Percentiles rank a stretch among this genome's conserved stretches.
phyloP scores from a whole-genome alignment of 2,329 filamentous ascomycete genomes.

The Cercospora canescens region DNA sequence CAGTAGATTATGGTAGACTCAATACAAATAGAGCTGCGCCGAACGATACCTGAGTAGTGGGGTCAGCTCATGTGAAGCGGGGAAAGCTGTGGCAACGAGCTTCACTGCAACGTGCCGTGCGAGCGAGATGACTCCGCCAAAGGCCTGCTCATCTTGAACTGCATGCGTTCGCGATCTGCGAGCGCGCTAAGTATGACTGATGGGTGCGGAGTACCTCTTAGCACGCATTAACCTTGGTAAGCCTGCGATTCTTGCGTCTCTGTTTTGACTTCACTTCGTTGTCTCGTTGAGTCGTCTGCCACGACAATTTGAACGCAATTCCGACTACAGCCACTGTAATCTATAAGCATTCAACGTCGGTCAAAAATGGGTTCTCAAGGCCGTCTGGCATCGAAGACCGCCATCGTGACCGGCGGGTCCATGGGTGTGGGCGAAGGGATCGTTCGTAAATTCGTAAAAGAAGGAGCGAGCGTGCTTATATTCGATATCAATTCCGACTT shows the following conservation, averaged over 20 bases:
- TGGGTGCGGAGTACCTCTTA: too few species aligned
- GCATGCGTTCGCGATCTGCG: too few species aligned
- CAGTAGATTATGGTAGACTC: not conserved
- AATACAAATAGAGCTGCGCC: not conserved
- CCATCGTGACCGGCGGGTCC: conserved; percentile 32
- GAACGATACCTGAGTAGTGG: not conserved
- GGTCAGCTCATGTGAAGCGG: not conserved
- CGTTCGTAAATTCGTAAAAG: conserved; percentile 29
- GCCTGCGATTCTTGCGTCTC: too few species aligned
- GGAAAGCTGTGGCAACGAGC: not conserved
- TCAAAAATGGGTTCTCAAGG: conserved; percentile 4
- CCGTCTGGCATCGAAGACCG: conserved; percentile 23
- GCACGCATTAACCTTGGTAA: too few species aligned
- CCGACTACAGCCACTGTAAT: too few species aligned
- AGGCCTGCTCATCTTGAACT: not conserved
- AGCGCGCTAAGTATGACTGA: too few species aligned
- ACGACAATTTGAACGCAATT: too few species aligned
- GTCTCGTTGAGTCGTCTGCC: too few species aligned
- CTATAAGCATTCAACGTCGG: too few species aligned
- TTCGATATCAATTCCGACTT: conserved; percentile 27
- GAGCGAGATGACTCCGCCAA: not conserved
- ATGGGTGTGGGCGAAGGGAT: conserved; percentile 37
- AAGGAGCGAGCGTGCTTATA: conserved; percentile 34
- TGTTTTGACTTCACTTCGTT: too few species aligned
- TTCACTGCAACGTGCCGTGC: not conserved